phyloP scores from a whole-genome alignment of 2,329 filamentous ascomycete species.

The Arthroderma sp. region DNA sequence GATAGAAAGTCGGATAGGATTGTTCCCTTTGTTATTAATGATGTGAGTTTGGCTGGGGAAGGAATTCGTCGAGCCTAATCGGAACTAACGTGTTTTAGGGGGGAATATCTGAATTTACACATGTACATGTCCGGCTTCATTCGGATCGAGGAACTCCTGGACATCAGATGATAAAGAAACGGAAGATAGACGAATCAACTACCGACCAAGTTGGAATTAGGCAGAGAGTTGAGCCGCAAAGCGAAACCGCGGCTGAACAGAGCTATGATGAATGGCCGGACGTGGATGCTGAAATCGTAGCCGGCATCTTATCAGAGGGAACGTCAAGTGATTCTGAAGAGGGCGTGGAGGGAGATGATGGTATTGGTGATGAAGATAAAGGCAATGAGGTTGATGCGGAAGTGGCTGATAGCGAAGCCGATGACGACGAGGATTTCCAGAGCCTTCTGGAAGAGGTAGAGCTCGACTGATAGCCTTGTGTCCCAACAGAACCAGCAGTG shows the following conservation, averaged over 20 bases:
- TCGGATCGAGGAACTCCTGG: not conserved
- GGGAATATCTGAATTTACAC: constrained; percentile 1
- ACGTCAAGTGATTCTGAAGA: too few relatives aligned
- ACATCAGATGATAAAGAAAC: not conserved
- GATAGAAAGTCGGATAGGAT: constrained; percentile 19
- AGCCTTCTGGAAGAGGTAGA: too few relatives aligned
- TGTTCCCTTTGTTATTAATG: constrained; percentile 28
- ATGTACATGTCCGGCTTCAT: not conserved
- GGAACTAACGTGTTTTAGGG: not conserved
- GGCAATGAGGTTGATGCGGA: not conserved
- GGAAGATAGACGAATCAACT: constrained; percentile 1
- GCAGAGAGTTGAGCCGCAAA: too few relatives aligned
- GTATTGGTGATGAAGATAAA: not conserved
- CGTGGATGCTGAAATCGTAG: too few relatives aligned
- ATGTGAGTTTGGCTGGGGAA: constrained; percentile 15
- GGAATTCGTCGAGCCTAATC: not conserved
- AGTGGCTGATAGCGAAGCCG: constrained; percentile 7
- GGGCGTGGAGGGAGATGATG: not conserved
- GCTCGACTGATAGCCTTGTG: too few relatives aligned
- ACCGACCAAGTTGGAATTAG: too few relatives aligned
- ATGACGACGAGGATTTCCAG: constrained; percentile 1
- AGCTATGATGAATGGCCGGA: too few relatives aligned
- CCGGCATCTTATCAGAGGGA: too few relatives aligned
- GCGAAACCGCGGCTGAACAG: too few relatives aligned
- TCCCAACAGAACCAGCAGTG: too few relatives aligned